Conservation (phyloP, 768 basidiomycete genomes). For the Guyanaporus albipodus region DNA sequence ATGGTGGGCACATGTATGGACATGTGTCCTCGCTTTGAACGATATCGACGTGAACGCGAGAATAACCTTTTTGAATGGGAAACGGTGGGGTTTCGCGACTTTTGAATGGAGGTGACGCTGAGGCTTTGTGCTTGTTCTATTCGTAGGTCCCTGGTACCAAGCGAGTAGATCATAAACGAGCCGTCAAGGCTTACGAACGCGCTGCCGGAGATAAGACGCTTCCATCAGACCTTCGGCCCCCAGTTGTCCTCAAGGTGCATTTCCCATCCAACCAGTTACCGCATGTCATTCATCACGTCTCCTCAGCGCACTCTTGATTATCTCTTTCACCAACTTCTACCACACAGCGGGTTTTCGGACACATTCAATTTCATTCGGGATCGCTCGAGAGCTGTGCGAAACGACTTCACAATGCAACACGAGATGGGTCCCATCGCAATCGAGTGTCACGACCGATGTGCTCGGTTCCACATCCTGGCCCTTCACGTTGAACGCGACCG, state of each 20-base stretch:
- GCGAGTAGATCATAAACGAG: conserved; percentile 77
- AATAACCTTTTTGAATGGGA: conserved; percentile 87
- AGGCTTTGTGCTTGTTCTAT: conserved; percentile 33
- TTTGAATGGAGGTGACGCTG: conserved; percentile 1
- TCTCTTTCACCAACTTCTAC: conserved; percentile 80
- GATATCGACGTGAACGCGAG: conserved; percentile 85
- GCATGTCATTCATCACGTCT: not conserved
- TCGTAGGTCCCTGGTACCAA: conserved; percentile 75
- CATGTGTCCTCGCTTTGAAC: conserved; percentile 95
- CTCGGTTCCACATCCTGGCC: conserved; percentile 87
- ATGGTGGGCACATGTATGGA: conserved; percentile 88
- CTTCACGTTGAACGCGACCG: conserved; percentile 62
- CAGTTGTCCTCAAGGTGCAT: conserved; percentile 69
- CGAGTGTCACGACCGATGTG: conserved; percentile 90
- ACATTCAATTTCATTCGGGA: conserved; percentile 88
- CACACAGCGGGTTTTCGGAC: conserved; percentile 60
- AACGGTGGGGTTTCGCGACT: conserved; percentile 47
- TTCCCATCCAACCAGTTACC: not conserved
- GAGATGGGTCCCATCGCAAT: conserved; percentile 73
- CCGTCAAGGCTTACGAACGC: conserved; percentile 94
- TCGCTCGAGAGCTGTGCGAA: conserved; percentile 83
- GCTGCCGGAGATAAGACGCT: conserved; percentile 89
- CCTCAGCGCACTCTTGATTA: conserved; percentile 85
- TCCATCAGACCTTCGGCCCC: conserved; percentile 90
- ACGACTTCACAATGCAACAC: conserved; percentile 94